Evolutionary conservation across 768 basidiomycete genomes (phyloP).

Genomic region (Hortiboletus campestris): DNA sequence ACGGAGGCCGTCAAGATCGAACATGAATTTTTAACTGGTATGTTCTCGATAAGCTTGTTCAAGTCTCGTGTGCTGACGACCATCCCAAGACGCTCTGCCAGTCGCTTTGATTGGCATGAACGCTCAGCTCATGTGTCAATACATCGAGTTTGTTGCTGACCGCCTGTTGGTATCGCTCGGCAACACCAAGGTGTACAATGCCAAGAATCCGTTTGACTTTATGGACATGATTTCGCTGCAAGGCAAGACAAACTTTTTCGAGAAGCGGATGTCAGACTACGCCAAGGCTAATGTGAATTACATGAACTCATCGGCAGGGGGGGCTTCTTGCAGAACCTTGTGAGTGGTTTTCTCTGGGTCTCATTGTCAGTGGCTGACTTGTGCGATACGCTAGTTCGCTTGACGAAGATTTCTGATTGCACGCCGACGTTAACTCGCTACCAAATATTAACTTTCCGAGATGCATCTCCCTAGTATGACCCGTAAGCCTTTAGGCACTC

Average conservation of each 20-base stretch:
- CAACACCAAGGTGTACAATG: conserved; percentile 71
- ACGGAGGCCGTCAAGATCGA: conserved; percentile 81
- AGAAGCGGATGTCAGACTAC: conserved; percentile 86
- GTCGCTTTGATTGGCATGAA: conserved; percentile 91
- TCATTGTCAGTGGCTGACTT: not conserved
- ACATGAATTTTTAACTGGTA: conserved; percentile 79
- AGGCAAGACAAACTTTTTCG: conserved; percentile 96
- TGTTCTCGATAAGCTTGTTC: conserved; percentile 8
- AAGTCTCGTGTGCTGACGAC: not conserved
- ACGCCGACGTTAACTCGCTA: not conserved
- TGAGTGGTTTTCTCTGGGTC: conserved; percentile 22
- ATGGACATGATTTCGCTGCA: conserved; percentile 94
- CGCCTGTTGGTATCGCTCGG: conserved; percentile 84
- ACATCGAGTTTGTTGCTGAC: conserved; percentile 91
- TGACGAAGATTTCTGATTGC: conserved; percentile 19
- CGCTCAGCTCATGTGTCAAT: conserved; percentile 76
- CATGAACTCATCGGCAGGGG: not conserved
- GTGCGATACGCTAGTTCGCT: conserved; percentile 6
- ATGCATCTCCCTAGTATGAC: not conserved
- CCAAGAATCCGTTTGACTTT: conserved; percentile 83
- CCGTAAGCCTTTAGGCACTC: not conserved
- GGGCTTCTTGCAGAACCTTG: conserved; percentile 29
- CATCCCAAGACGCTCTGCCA: conserved; percentile 70
- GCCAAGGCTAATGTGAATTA: conserved; percentile 57
- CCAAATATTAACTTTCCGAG: not conserved